These are phyloP conservation scores for Ophiostoma quercus DNA, from an alignment of 2,329 filamentous ascomycete species.

Conservation along the genomic window DNA sequence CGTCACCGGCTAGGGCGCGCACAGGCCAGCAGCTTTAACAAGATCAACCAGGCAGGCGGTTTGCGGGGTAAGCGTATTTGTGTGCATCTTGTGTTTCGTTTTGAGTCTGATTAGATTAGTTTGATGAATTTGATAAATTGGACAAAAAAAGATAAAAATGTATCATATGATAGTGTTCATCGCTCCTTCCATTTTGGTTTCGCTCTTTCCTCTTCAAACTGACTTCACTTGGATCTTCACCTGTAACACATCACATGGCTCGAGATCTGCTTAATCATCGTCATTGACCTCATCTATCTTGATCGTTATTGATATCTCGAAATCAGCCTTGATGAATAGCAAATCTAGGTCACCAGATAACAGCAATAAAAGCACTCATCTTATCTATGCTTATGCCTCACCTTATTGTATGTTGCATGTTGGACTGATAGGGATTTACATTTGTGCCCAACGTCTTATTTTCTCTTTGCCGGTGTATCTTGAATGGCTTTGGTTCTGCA, in stretches of 20 bases:
- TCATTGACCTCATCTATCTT: neutral
- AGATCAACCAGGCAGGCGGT: slow-evolving; percentile 7
- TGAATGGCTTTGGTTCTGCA: no score
- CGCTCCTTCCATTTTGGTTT: neutral
- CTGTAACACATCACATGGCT: neutral
- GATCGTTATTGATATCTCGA: neutral
- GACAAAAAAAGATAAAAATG: neutral
- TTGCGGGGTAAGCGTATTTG: slow-evolving; percentile 10
- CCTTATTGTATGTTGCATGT: neutral
- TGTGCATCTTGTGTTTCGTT: neutral
- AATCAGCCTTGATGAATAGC: no score
- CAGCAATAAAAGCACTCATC: neutral
- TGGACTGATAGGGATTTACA: neutral
- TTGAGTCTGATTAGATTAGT: neutral
- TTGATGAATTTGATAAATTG: neutral
- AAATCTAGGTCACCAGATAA: neutral
- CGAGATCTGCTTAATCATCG: neutral
- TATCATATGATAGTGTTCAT: neutral
- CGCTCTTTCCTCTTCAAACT: neutral
- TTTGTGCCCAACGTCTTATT: neutral
- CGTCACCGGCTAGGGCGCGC: slow-evolving; percentile 11
- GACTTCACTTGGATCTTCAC: neutral
- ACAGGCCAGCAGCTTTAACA: neutral
- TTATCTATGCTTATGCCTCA: neutral
- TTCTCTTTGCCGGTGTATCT: no score